Evolutionary conservation across 2,329 filamentous ascomycete genomes (phyloP).

Genomic region (Penicillium sp.): DNA sequence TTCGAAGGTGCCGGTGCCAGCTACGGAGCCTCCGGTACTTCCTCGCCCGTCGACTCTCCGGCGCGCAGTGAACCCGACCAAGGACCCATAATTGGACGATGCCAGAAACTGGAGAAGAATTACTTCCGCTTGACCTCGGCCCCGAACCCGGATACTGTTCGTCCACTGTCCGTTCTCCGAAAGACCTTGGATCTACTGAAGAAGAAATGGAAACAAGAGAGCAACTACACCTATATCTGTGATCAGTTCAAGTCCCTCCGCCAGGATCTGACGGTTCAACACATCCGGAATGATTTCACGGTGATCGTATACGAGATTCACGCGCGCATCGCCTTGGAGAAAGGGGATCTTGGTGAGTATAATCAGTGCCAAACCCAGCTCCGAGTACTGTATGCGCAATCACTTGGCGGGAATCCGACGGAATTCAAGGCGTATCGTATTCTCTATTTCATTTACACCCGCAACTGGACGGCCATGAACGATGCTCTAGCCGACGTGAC

Average conservation of each 20-base stretch:
- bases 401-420: constrained; percentile 83
- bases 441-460: constrained; percentile 98
- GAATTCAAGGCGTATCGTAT: constrained; percentile 99
- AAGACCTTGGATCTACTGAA: constrained; percentile 87
- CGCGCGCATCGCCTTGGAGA: constrained; percentile 94
- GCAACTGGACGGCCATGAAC: constrained; percentile 97
- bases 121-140: constrained; percentile 93
- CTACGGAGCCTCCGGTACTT: constrained; percentile 43
- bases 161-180: constrained; percentile 77
- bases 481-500: constrained; percentile 99
- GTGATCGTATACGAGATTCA: constrained; percentile 97
- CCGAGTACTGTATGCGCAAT: constrained; percentile 84
- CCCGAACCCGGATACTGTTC: constrained; percentile 85
- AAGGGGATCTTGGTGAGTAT: constrained; percentile 99
- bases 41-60: constrained; percentile 53
- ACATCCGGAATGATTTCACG: constrained; percentile 94
- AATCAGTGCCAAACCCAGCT: constrained; percentile 99
- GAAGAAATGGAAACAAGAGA: constrained; percentile 90
- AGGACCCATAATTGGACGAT: constrained; percentile 83
- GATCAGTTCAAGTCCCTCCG: constrained; percentile 99
- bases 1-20: constrained; percentile 66
- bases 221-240: constrained; percentile 97
- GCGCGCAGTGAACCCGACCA: constrained; percentile 45
- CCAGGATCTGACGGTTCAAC: constrained; percentile 97
- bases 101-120: constrained; percentile 83